Base-by-base conservation (phyloP, 1,284 basidiomycete genomes). In the Cutaneotrichosporon sp. region DNA sequence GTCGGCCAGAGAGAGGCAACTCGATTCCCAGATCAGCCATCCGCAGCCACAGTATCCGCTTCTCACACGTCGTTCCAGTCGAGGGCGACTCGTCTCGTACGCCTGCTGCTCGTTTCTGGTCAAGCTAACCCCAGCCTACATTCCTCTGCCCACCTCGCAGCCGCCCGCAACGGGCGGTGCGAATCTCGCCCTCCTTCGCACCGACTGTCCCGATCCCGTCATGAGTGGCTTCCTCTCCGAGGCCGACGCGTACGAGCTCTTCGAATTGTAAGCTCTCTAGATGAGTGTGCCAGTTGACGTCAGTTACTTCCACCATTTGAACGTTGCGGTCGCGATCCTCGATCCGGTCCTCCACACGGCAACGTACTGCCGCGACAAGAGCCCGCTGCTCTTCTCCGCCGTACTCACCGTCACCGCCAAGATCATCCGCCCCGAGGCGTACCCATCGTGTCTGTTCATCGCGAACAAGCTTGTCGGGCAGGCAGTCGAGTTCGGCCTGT, bases 361-460 rank as follows among this genome's bases (percentile, higher is more conserved):
- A 1, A 69, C 71, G 8, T 78, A 74, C 61, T 76, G 76, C 36
- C 75, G 79, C 5, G 66, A 70, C 21, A 69, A 73, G 5, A 75
- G 73, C n/a, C 71, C 79, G 9, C 70, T 82, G 16, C 76, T 83
- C 18, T 82, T 81, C 67, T 76, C 79, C 2, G 74, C 80, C 34
- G 75, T 83, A 59, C 70, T 82, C 52, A 73, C 79, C 21, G 77
- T 80, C 4, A 76, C 81, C 0, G 72, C 77, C 36, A 77, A 79
- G 49, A 77, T 80, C 62, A 76, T 77, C 58, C 72, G 73, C 13
- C 77, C 76, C 1, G 71, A 78, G 32, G 65, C 76, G 18, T 80
- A 82, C 69, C 58, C 71, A 26, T 38, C 67, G n/a, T 72, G 81
- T 55, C 70, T 80, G 52, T 50, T 72, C 34, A 67, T 73, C 50